phyloP scores from a whole-genome alignment of 1,284 basidiomycete species.

The Malassezia japonica region DNA sequence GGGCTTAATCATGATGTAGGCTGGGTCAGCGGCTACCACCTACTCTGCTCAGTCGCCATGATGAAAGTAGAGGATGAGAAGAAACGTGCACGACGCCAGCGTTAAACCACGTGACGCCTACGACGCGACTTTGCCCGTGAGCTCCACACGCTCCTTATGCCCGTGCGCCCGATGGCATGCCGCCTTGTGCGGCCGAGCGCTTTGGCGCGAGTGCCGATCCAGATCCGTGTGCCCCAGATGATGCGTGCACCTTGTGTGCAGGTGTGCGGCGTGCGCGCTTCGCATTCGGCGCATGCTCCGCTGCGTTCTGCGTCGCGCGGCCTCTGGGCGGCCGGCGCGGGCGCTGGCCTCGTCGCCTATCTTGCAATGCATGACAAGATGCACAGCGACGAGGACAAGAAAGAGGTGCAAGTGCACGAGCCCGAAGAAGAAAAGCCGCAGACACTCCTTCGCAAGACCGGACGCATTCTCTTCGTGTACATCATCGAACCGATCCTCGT shows the following conservation, averaged over 20 bases:
- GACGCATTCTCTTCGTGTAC: slow-evolving; percentile 43
- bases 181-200: neutral
- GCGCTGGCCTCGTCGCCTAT: neutral
- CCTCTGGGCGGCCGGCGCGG: neutral
- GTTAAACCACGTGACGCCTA: no score
- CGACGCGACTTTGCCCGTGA: no score
- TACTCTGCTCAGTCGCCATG: slow-evolving; percentile 19
- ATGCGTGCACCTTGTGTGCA: no score
- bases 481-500: slow-evolving; percentile 82
- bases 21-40: neutral
- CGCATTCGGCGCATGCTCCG: no score
- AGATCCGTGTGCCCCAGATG: no score
- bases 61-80: neutral
- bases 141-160: neutral
- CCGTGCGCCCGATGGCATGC: neutral
- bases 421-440: no score
- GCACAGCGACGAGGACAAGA: neutral
- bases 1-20: slow-evolving; percentile 48
- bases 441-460: no score
- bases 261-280: no score
- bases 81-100: neutral
- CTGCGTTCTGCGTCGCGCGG: no score
- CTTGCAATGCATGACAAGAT: neutral
- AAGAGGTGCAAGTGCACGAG: no score
- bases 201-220: neutral